Percentiles rank a stretch among this genome's conserved stretches.
These are phyloP conservation scores for Saccharomyces kudriavzevii DNA, from an alignment of 805 yeast genomes.

Conservation along the genomic window DNA sequence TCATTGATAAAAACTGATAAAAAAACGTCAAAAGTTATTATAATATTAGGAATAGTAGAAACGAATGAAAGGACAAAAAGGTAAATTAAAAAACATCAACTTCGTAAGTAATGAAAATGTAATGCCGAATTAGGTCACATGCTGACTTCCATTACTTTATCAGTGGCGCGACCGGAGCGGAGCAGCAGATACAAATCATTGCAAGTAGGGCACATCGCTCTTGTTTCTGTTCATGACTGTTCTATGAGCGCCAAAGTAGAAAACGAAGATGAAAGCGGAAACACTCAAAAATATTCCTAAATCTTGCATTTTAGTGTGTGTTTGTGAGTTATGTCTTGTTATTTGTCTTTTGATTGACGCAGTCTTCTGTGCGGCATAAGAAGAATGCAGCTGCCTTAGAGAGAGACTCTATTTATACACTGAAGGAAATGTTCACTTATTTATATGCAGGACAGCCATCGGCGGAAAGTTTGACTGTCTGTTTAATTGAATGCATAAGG, in stretches of 20 bases:
- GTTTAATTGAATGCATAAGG: neutral
- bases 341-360: neutral
- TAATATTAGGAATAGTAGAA: neutral
- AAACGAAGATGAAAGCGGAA: slow-evolving; percentile 19
- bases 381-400: neutral
- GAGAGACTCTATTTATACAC: neutral
- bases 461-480: neutral
- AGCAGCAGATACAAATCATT: slow-evolving; percentile 2
- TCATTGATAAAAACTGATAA: neutral
- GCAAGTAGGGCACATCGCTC: slow-evolving; percentile 21
- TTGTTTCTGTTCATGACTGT: slow-evolving; percentile 23
- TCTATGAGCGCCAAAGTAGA: slow-evolving; percentile 23
- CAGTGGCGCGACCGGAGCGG: neutral
- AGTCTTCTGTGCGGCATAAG: neutral
- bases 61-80: neutral
- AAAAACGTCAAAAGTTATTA: neutral
- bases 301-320: slow-evolving; percentile 18
- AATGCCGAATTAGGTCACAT: neutral
- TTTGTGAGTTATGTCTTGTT: neutral
- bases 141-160: neutral
- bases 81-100: neutral
- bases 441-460: neutral
- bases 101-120: neutral
- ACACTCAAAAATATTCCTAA: slow-evolving; percentile 20
- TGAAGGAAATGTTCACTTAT: neutral